phyloP scores from a whole-genome alignment of 345 rosid genomes.

The Sisymbrium altissimum region DNA sequence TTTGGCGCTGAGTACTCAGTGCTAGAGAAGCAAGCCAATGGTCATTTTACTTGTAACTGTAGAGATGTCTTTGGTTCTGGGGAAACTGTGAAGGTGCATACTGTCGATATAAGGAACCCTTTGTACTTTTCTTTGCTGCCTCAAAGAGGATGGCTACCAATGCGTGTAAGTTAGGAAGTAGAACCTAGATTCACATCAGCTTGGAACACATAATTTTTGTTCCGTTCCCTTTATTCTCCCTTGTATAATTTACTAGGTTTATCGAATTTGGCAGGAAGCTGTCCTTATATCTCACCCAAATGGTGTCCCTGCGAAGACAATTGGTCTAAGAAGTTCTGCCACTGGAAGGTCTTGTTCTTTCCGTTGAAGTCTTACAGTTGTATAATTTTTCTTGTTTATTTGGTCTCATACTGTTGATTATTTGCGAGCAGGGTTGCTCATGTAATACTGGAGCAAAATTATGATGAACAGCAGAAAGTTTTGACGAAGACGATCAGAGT shows the following conservation, averaged over 20 bases:
- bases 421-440: conserved; percentile 69
- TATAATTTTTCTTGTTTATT: background rate
- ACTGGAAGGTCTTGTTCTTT: conserved; percentile 70
- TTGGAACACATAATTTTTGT: background rate
- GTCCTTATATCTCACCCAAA: conserved; percentile 82
- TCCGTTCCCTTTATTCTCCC: background rate
- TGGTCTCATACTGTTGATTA: conserved; percentile 29
- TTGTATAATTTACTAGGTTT: conserved; percentile 15
- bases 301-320: conserved; percentile 72
- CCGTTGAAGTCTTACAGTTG: conserved; percentile 10
- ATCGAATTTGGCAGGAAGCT: conserved; percentile 58
- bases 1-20: conserved; percentile 78
- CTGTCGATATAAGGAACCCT: conserved; percentile 66
- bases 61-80: conserved; percentile 71
- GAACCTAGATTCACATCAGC: conserved; percentile 12
- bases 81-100: conserved; percentile 65
- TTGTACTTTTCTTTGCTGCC: conserved; percentile 78
- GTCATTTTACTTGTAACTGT: conserved; percentile 55
- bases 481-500: conserved; percentile 66
- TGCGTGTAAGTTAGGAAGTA: conserved; percentile 48
- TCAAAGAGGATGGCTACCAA: conserved; percentile 83
- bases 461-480: conserved; percentile 51
- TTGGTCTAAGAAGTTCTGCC: conserved; percentile 73
- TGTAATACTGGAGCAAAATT: conserved; percentile 80
- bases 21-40: conserved; percentile 64